Base-by-base conservation (phyloP, 108 stramenopile genomes). In the Pseudonitzschia pungens region DNA sequence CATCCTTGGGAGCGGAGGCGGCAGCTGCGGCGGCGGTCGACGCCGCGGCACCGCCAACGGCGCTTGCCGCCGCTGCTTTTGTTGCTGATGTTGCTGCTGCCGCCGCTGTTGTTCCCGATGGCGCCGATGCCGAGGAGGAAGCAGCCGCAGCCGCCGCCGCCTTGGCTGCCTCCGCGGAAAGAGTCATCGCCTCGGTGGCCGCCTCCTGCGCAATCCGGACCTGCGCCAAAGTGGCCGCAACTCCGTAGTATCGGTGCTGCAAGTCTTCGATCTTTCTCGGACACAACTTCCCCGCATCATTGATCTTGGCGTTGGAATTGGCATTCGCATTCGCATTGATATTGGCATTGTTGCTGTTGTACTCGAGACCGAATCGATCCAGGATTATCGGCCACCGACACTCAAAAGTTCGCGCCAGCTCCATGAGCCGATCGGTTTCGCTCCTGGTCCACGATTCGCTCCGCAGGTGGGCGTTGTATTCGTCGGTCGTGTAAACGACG, bases 371-470 rank as follows among this genome's bases (percentile, higher is more conserved):
- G 16, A 89, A 94, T 33, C 87, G 87, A 81, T 96, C 95, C 63
- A 87, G 74, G 66, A 96, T 84, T 26, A 97, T 89, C n/a, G 97
- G 80, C 98, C 98, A 99, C 27, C 98, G 89, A 52, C 97, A 73
- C 71, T 99, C 98, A 65, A 76, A 95, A 27, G 42, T 69, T 9
- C 90, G 83, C 24, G 80, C 83, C 33, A 97, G 71, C 56, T 92
- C 85, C 69, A 99, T 71, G n/a, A 99, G 78, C 9, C 82, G 52
- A 73, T 99, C 96, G 10, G 98, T 99, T 62, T 97, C 96, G 71
- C 78, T 80, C 77, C 84, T 81, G 28, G 96, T 94, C 97, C 97
- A 97, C 31, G 72, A 55, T 16, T 88, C 81, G 65, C 70, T 75
- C 24, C 74, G 55, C 48, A 94, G 56, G 55, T 77, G 83, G 53